Evolutionary conservation across 768 basidiomycete genomes (phyloP).

Genomic region (Hortiboletus campestris): DNA sequence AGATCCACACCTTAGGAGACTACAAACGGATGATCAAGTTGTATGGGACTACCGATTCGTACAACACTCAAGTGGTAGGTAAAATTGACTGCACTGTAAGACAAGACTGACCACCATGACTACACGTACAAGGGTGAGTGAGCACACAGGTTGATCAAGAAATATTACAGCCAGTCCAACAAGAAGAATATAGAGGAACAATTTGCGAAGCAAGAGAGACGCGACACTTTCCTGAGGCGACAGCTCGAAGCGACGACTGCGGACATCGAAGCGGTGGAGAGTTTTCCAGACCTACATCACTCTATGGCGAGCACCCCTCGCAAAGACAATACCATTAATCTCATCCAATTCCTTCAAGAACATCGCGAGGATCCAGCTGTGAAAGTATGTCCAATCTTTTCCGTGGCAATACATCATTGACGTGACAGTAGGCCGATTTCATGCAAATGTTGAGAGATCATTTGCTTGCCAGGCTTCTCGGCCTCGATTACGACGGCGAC

Average conservation of each 20-base stretch:
- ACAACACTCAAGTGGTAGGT: too few relatives aligned
- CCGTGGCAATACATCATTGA: too few relatives aligned
- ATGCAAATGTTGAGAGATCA: not conserved
- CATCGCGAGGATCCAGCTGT: conserved; percentile 14
- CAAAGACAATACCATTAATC: not conserved
- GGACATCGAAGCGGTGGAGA: too few relatives aligned
- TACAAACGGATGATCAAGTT: too few relatives aligned
- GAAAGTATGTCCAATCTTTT: not conserved
- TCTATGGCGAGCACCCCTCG: not conserved
- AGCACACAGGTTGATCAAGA: conserved; percentile 21
- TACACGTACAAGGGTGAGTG: conserved; percentile 4
- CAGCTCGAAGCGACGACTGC: not conserved
- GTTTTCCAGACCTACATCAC: not conserved
- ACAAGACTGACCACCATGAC: too few relatives aligned
- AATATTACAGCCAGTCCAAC: conserved; percentile 23
- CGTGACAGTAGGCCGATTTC: not conserved
- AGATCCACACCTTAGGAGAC: too few relatives aligned
- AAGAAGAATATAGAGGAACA: conserved; percentile 7
- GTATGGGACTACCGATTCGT: too few relatives aligned
- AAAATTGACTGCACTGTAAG: too few relatives aligned
- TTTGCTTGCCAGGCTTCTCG: too few relatives aligned
- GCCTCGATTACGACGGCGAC: conserved; percentile 1
- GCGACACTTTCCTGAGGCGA: not conserved
- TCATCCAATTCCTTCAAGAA: not conserved
- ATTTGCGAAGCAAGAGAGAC: conserved; percentile 11